A percentile compares a stretch with the other conserved stretches of the same genome.
Evolutionary conservation across 176 grass and related monocot genomes (phyloP).

Genomic region (Neostapfia colusana): DNA sequence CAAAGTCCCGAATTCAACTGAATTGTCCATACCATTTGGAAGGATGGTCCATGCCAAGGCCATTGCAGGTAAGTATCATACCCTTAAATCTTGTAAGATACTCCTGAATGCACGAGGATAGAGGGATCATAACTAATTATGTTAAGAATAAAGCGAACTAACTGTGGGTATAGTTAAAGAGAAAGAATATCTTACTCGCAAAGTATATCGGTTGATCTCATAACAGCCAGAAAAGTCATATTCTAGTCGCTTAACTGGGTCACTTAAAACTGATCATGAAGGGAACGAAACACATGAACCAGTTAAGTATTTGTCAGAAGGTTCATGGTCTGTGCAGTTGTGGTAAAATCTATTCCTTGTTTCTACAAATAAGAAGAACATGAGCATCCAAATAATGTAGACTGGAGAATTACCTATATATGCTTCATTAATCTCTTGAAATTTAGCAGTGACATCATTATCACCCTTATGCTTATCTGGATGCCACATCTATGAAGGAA

Average conservation of each 20-base stretch:
- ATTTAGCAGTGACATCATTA: conserved; percentile 67
- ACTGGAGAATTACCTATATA: conserved; percentile 48
- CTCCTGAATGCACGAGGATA: conserved; percentile 51
- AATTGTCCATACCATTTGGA: conserved; percentile 45
- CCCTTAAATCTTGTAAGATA: conserved; percentile 81
- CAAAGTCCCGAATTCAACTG: conserved; percentile 3
- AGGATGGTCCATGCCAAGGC: conserved; percentile 66
- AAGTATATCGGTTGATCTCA: conserved; percentile 62
- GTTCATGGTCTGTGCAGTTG: background rate
- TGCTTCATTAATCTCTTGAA: conserved; percentile 83
- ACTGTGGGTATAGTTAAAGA: background rate
- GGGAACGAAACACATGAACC: background rate
- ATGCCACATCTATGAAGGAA: conserved; percentile 63
- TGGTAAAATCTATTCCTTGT: background rate
- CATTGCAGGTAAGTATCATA: conserved; percentile 88
- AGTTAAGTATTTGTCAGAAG: background rate
- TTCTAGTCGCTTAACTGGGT: conserved; percentile 61
- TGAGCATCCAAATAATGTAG: background rate
- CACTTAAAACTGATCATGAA: conserved; percentile 63
- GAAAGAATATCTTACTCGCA: conserved; percentile 47
- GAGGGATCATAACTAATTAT: background rate
- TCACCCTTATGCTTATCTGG: conserved; percentile 73
- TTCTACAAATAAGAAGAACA: background rate
- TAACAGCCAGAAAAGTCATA: conserved; percentile 66
- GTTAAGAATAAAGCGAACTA: background rate